Evolutionary conservation across 2,329 filamentous ascomycete species (phyloP).

Genomic region (Fusarium xylarioides): DNA sequence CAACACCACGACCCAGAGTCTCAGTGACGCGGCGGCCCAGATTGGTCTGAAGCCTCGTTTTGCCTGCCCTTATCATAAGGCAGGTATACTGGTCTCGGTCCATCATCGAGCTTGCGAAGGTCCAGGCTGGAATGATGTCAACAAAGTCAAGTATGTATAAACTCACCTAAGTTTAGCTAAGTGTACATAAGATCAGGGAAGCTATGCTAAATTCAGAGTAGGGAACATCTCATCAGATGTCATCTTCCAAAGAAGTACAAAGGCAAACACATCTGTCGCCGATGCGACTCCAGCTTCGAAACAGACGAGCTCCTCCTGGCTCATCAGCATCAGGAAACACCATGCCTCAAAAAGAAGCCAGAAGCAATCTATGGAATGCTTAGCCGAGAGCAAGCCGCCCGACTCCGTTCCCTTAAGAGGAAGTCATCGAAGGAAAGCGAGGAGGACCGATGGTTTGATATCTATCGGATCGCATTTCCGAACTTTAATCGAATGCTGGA

Average conservation of each 20-base stretch:
- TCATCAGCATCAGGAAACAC: not conserved
- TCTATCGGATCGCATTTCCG: not conserved
- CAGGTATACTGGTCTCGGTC: fast-evolving
- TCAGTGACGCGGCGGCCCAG: not conserved
- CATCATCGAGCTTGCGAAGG: not conserved
- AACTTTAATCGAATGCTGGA: not conserved
- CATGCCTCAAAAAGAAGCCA: not conserved
- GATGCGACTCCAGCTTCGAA: not conserved
- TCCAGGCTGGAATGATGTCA: not conserved
- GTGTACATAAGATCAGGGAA: no score
- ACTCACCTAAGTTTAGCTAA: no score
- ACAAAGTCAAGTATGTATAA: not conserved
- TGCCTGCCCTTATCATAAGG: not conserved
- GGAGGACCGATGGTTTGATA: not conserved
- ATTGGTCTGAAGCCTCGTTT: not conserved
- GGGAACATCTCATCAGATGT: not conserved
- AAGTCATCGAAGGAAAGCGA: not conserved
- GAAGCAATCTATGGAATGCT: fast-evolving
- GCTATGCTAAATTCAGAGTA: not conserved
- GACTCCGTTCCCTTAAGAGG: not conserved
- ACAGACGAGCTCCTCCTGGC: not conserved
- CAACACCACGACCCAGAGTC: not conserved
- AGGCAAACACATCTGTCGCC: fast-evolving
- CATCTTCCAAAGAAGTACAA: not conserved
- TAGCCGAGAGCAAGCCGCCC: not conserved